Evolutionary conservation across 306 rosid species (phyloP).

Genomic region (Lathyrus sativus): DNA sequence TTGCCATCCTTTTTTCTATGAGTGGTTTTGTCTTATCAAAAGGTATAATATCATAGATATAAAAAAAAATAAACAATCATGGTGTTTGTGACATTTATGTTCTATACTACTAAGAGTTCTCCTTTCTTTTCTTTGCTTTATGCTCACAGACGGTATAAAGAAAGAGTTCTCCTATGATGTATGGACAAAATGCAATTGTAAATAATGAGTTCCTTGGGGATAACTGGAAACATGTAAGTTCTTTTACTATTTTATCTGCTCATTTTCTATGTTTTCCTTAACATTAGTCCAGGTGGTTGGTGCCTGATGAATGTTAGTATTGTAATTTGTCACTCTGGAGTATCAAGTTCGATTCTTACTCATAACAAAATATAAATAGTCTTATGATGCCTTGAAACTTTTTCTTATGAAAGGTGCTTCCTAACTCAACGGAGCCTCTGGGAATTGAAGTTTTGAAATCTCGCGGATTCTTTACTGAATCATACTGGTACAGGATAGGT

Average conservation of each 20-base stretch:
- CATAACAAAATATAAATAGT: neutral
- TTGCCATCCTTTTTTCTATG: conserved; percentile 53
- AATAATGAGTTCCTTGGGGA: conserved; percentile 50
- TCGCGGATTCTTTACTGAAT: conserved; percentile 53
- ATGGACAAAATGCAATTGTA: conserved; percentile 48
- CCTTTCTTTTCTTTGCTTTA: conserved; percentile 11
- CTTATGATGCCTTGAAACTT: neutral
- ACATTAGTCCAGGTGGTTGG: neutral
- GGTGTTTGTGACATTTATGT: conserved; percentile 1
- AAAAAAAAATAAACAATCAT: conserved; percentile 11
- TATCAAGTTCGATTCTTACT: neutral
- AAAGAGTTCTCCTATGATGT: conserved; percentile 61
- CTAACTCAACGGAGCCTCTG: conserved; percentile 45
- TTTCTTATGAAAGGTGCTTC: conserved; percentile 45
- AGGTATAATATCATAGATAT: conserved; percentile 46
- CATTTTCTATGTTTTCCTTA: conserved; percentile 3
- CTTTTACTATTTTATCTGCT: conserved; percentile 11
- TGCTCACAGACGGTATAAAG: conserved; percentile 42
- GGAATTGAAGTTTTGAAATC: conserved; percentile 54
- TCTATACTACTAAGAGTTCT: conserved; percentile 21
- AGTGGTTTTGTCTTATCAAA: conserved; percentile 62
- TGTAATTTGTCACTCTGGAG: neutral
- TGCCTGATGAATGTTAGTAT: neutral
- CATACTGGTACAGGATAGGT: conserved; percentile 49
- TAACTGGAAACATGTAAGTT: conserved; percentile 50